These are phyloP conservation scores for Vicia faba DNA, from an alignment of 306 rosid species.

Conservation along the genomic window DNA sequence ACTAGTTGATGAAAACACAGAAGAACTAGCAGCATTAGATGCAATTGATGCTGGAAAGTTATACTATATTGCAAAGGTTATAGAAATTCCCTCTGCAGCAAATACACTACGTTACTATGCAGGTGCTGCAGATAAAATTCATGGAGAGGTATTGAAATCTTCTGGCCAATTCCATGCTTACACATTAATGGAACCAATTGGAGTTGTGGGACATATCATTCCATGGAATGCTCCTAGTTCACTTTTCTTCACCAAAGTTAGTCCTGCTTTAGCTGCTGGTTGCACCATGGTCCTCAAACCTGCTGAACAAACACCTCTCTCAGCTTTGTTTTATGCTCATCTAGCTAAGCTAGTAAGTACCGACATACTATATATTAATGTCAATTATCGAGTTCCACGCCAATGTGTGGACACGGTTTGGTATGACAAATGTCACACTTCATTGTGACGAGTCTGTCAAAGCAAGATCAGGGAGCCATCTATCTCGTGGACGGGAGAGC, in stretches of 20 bases:
- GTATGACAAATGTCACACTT: not conserved
- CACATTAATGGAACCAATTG: conserved; percentile 74
- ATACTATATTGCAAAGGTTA: conserved; percentile 32
- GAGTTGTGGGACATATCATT: conserved; percentile 74
- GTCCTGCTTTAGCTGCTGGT: conserved; percentile 78
- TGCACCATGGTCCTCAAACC: conserved; percentile 88
- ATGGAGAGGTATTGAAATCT: conserved; percentile 61
- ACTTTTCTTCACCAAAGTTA: conserved; percentile 50
- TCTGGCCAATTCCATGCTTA: conserved; percentile 51
- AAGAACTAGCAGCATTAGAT: conserved; percentile 68
- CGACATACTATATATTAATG: too few relatives aligned
- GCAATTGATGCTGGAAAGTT: conserved; percentile 62
- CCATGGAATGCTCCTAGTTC: conserved; percentile 73
- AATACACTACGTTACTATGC: conserved; percentile 63
- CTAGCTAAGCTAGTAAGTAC: conserved; percentile 49
- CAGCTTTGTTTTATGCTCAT: conserved; percentile 74
- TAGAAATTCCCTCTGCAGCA: conserved; percentile 51
- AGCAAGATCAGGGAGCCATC: not conserved
- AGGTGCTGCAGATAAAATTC: conserved; percentile 88
- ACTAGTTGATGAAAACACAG: conserved; percentile 54
- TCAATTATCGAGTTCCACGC: not conserved
- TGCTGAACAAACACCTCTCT: conserved; percentile 79
- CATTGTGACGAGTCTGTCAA: not conserved
- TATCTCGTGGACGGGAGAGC: not conserved
- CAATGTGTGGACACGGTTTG: not conserved